Base-by-base conservation (phyloP, 2,329 filamentous ascomycete species). In the Penicillium crustosum region DNA sequence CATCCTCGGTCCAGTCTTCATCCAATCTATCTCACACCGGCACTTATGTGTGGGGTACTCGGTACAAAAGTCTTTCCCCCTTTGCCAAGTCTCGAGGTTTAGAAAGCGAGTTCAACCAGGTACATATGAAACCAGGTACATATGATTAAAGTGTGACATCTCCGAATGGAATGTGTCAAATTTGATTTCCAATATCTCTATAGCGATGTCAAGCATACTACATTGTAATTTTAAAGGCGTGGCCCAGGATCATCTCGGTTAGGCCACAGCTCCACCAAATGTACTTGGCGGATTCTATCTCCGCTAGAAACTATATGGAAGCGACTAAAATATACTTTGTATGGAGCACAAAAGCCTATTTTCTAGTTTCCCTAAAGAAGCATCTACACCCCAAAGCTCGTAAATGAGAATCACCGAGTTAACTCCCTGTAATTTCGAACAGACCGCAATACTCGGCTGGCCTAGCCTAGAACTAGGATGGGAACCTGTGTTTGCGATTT, bases 21-120 rank as follows among this genome's bases (percentile, higher is more conserved):
- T 39, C 6, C 17, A 44, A 44, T 44, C 42, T 44, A 44, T 27
- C 21, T 17, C 12, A 35, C 29, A 45, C 42, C 35, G 25, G 50
- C 41, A 53, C 5, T 49, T 54, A 12, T n/a, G 19, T 53, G 51
- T 38, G 52, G 39, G 36, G 49, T 39, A 6, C 36, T 39, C 36
- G n/a, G n/a, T 43, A 31, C 25, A 31, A n/a, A 38, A 23, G 4
- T 25, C 4, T 8, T 27, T 21, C 7, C 21, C 15, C 17, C 25
- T 23, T 29, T 39, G 31, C 41, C 41, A 29, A 38, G 31, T 21
- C 41, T 15, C 17, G 39, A 39, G 4, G 19, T 39, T 38, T 19
- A 42, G 21, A 25, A 42, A 25, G 25, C 25, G 21, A 42, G 21
- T 42, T 25, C 39, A 42, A 23, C 6, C 6, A 42, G 39, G 12